Evolutionary conservation across 2,329 filamentous ascomycete species (phyloP), one percentile per base, ranked within the genome.

Genomic region (Blumeria hordei): DNA sequence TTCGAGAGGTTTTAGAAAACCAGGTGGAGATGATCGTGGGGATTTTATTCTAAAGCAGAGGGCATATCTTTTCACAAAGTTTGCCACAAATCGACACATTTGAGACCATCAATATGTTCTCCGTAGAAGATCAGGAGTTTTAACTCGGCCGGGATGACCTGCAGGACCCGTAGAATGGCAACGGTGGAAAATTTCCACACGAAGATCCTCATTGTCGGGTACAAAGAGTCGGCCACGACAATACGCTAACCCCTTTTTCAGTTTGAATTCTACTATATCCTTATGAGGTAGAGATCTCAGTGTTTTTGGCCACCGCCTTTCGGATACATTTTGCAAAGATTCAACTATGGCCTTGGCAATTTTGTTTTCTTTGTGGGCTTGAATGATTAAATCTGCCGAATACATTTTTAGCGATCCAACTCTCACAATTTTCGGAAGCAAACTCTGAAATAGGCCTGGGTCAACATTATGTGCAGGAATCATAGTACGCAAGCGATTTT

Each of bases 1-100:
- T 50, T 35, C 21, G 5, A 56, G 52, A 14, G 55, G 55, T 16
- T 56, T 16, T 32, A 57, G 45, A 21, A 55, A 47, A 8, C 55
- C 55, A 39, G 53, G 45, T 10, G 28, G 54, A 6, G 32, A 33
- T 39, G 49, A 53, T 18, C 21, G 18, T 44, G 52, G 21, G n/a
- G 18, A 33, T 41, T 54, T 41, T 12, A 3, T 44, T 21, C 52
- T 54, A 28, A 41, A 32, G 21, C 52, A 54, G 12, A 41, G 11
- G 4, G 21, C 33, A 3, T 14, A 53, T 34, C 14, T 32, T 28
- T 36, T 53, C 32, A 54, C n/a, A 43, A 11, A 54, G 5, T 10
- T 37, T 16, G 21, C 21, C 28, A 51, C 49, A 35, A 34, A 32
- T 51, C 9, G 21, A 16, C 12, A n/a, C 32, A 51, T 35, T 16